Percentiles rank a stretch among this genome's conserved stretches.
phyloP scores from a whole-genome alignment of 345 rosid species.

The Linum lewisii region DNA sequence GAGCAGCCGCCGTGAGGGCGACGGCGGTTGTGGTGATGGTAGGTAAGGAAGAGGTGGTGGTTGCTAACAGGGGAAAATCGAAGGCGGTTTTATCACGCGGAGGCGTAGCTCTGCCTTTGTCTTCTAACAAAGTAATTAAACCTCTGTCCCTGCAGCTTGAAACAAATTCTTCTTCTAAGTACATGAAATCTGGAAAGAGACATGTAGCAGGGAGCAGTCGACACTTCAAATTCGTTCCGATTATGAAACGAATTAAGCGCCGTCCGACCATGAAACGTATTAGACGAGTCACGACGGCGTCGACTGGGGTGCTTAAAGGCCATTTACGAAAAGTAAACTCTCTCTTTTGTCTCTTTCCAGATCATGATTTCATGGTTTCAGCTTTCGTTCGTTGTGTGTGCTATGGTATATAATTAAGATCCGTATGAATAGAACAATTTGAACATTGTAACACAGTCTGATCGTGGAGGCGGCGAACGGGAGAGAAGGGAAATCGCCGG shows the following conservation, averaged over 20 bases:
- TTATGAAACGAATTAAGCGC: background rate
- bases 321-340: background rate
- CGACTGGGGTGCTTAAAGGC: constrained; percentile 9
- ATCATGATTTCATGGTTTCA: background rate
- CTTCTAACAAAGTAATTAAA: background rate
- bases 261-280: background rate
- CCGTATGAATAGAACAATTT: too few relatives aligned
- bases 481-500: constrained; percentile 26
- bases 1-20: constrained; percentile 12
- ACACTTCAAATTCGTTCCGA: background rate
- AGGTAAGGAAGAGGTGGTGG: constrained; percentile 26
- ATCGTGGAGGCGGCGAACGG: constrained; percentile 16
- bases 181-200: background rate
- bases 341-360: background rate
- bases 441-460: constrained; percentile 13
- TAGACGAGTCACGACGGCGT: background rate
- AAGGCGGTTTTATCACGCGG: constrained; percentile 27
- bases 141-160: background rate
- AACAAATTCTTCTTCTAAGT: background rate
- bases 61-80: constrained; percentile 37
- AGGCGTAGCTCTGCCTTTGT: constrained; percentile 24
- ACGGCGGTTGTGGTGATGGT: constrained; percentile 32
- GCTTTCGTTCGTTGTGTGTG: too few relatives aligned
- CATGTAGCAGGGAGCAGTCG: background rate
- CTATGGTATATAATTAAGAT: too few relatives aligned